These are phyloP conservation scores for Fagopyrum esculentum DNA, from an alignment of 148 eudicot genomes.

Conservation along the genomic window DNA sequence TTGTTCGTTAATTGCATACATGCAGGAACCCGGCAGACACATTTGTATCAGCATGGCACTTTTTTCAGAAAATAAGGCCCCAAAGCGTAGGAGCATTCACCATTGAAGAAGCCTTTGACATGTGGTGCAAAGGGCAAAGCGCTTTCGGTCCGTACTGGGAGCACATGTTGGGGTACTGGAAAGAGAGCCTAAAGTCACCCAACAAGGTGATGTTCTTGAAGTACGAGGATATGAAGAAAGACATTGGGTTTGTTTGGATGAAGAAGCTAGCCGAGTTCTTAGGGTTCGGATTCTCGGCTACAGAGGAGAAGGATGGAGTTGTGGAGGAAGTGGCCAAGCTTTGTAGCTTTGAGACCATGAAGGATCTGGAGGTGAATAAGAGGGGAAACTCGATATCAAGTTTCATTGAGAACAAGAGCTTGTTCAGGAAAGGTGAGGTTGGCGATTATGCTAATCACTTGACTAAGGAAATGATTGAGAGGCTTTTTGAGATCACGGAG, in stretches of 20 bases:
- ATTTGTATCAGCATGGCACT: constrained; percentile 7
- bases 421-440: constrained; percentile 40
- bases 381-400: constrained; percentile 18
- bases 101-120: constrained; percentile 12
- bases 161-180: constrained; percentile 22
- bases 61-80: not conserved
- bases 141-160: constrained; percentile 15
- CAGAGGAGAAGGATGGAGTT: constrained; percentile 23
- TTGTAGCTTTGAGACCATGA: constrained; percentile 30
- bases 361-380: constrained; percentile 26
- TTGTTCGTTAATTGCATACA: too few species aligned
- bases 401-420: constrained; percentile 21
- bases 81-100: not conserved
- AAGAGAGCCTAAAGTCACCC: constrained; percentile 31
- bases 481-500: constrained; percentile 14
- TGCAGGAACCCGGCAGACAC: constrained; percentile 4
- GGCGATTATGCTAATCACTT: constrained; percentile 31
- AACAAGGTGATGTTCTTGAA: constrained; percentile 40
- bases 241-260: constrained; percentile 13
- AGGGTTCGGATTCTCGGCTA: constrained; percentile 17
- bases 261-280: constrained; percentile 27
- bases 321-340: constrained; percentile 20
- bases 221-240: constrained; percentile 32
- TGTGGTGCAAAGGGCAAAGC: constrained; percentile 12
- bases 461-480: constrained; percentile 27